These are phyloP conservation scores for Oligophagozyma castellii DNA, from an alignment of 1,139 yeast species.

Conservation along the genomic window DNA sequence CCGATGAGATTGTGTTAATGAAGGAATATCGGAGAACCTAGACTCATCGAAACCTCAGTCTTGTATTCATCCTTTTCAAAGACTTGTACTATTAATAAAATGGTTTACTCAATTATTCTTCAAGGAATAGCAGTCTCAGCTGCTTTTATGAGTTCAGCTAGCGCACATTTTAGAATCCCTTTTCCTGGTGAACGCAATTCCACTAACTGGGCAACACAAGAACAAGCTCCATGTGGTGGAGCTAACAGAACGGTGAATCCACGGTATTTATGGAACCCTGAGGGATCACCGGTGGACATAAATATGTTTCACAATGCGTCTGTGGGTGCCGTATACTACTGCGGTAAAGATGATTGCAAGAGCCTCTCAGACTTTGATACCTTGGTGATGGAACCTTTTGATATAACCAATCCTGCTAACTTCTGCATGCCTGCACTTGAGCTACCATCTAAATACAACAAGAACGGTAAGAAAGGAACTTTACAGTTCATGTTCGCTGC, in stretches of 20 bases:
- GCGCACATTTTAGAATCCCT: constrained; percentile 21
- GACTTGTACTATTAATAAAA: too few species aligned
- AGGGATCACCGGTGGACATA: constrained; percentile 20
- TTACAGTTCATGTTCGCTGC: constrained; percentile 5
- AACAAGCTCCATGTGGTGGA: constrained; percentile 21
- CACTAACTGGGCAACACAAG: constrained; percentile 18
- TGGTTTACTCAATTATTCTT: too few species aligned
- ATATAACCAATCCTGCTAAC: constrained; percentile 11
- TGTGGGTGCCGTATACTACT: constrained; percentile 19
- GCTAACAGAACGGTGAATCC: constrained; percentile 13
- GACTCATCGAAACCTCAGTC: too few species aligned
- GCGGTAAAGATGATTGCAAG: constrained; percentile 13
- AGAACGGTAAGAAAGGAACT: constrained; percentile 16
- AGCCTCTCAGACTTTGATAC: constrained; percentile 12
- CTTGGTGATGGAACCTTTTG: constrained; percentile 15
- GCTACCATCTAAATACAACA: constrained; percentile 13
- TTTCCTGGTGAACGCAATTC: constrained; percentile 23
- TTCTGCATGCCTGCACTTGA: constrained; percentile 19
- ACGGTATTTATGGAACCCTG: constrained; percentile 19
- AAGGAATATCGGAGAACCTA: too few species aligned
- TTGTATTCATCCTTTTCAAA: too few species aligned
- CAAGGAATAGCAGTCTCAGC: neutral
- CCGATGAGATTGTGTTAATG: too few species aligned
- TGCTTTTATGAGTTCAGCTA: constrained; percentile 3
- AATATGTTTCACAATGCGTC: constrained; percentile 11